Conservation (phyloP, 768 basidiomycete species). For the Cantharellus anzutake region DNA sequence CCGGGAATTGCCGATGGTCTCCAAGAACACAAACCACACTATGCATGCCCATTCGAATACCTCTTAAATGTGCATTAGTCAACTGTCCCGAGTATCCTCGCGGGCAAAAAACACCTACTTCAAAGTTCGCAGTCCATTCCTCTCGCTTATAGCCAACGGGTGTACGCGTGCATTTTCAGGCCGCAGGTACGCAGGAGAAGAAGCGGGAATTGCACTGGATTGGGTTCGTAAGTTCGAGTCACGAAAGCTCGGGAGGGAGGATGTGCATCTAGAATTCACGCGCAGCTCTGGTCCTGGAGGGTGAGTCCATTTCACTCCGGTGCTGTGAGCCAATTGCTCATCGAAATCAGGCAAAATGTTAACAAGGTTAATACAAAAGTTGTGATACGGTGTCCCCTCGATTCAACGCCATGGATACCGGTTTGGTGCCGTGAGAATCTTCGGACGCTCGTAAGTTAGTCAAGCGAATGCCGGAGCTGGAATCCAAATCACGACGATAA, state of each 20-base stretch:
- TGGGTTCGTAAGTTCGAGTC: neutral
- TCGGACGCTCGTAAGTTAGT: conserved; percentile 23
- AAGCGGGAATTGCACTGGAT: neutral
- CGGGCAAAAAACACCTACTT: no score
- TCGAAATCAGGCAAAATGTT: conserved; percentile 40
- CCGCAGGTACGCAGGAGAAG: neutral
- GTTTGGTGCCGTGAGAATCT: conserved; percentile 36
- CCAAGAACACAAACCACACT: no score
- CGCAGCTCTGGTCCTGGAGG: conserved; percentile 75
- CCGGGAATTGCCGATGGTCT: no score
- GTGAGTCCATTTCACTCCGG: conserved; percentile 29
- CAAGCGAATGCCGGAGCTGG: no score
- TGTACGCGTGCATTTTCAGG: no score
- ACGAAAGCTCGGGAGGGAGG: neutral
- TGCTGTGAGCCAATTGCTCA: conserved; percentile 1
- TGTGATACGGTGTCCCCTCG: conserved; percentile 37
- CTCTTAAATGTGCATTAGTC: no score
- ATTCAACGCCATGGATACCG: conserved; percentile 43
- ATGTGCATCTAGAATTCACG: conserved; percentile 46
- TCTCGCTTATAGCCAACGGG: no score
- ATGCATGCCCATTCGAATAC: no score
- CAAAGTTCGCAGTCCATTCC: no score
- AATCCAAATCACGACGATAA: no score
- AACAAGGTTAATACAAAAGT: conserved; percentile 83
- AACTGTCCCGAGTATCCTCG: no score